Conservation (phyloP, 108 stramenopile species). For the Pseudonitzschia multistriata region DNA sequence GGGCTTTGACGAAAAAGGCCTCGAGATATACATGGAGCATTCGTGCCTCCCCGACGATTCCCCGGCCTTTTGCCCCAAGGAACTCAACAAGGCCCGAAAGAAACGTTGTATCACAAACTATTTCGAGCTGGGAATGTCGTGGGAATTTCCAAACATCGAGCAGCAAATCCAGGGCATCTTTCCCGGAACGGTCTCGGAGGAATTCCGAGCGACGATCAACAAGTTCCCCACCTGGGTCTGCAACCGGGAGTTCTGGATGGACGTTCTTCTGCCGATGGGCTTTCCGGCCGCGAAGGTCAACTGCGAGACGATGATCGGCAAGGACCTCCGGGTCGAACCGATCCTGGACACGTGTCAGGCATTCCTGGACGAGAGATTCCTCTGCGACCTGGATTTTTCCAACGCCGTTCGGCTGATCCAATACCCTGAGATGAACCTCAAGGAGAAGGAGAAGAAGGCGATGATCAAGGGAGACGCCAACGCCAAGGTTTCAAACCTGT, state of each 20-base stretch:
- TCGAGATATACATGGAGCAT: constrained; percentile 7
- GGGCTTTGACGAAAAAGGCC: background rate
- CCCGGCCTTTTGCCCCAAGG: background rate
- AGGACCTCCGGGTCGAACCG: constrained; percentile 50
- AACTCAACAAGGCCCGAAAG: background rate
- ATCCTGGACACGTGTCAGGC: constrained; percentile 62
- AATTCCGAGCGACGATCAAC: background rate
- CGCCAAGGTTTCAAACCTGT: no score
- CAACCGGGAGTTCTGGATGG: constrained; percentile 1
- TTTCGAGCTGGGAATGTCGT: constrained; percentile 6
- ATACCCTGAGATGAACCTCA: background rate
- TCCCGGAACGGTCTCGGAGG: background rate
- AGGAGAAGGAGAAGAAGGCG: background rate
- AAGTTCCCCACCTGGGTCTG: constrained; percentile 3
- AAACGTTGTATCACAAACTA: constrained; percentile 11
- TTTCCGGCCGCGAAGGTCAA: constrained; percentile 25
- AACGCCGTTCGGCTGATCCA: background rate
- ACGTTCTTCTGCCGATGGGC: background rate
- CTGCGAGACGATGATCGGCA: constrained; percentile 54
- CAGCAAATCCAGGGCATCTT: background rate
- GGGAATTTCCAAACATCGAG: background rate
- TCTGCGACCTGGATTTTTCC: constrained; percentile 36
- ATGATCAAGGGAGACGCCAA: no score
- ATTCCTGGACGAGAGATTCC: constrained; percentile 44
- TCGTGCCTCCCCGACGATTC: constrained; percentile 7